Evolutionary conservation across 2,329 filamentous ascomycete genomes (phyloP).

Genomic region (Fusarium sp.): DNA sequence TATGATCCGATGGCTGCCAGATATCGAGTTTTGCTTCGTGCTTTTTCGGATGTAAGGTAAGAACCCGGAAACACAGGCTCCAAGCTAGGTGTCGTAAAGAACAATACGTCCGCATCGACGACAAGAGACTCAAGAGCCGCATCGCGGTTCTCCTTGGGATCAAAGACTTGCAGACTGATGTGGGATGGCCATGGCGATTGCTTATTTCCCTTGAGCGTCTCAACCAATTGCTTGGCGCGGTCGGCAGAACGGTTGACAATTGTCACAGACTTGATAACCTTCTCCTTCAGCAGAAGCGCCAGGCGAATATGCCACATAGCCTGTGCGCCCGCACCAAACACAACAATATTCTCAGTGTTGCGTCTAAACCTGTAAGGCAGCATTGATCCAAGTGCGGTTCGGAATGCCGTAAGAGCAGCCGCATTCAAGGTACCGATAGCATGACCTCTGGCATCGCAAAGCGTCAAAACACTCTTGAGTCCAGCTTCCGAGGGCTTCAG

Average conservation of each 20-base stretch:
- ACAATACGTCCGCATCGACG: constrained; percentile 44
- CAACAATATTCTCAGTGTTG: constrained; percentile 61
- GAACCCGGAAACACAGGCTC: constrained; percentile 45
- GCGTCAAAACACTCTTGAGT: constrained; percentile 63
- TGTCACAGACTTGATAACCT: constrained; percentile 45
- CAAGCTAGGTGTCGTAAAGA: constrained; percentile 49
- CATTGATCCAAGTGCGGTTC: constrained; percentile 72
- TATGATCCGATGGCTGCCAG: constrained; percentile 50
- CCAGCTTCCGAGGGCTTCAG: constrained; percentile 13
- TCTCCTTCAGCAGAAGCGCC: constrained; percentile 63
- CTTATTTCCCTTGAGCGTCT: constrained; percentile 22
- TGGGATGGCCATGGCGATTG: constrained; percentile 29
- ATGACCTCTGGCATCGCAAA: constrained; percentile 67
- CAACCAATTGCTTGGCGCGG: constrained; percentile 39
- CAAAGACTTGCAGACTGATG: constrained; percentile 28
- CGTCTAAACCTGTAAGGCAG: constrained; percentile 61
- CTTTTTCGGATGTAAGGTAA: constrained; percentile 37
- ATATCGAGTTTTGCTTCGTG: constrained; percentile 42
- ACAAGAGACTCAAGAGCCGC: constrained; percentile 34
- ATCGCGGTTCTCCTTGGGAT: constrained; percentile 16
- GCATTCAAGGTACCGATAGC: constrained; percentile 73
- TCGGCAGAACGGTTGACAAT: constrained; percentile 50
- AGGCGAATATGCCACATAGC: constrained; percentile 79
- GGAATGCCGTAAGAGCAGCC: constrained; percentile 75
- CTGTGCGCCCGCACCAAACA: constrained; percentile 78